phyloP scores from a whole-genome alignment of 176 grass and related monocot genomes.

The Carex cristatella region DNA sequence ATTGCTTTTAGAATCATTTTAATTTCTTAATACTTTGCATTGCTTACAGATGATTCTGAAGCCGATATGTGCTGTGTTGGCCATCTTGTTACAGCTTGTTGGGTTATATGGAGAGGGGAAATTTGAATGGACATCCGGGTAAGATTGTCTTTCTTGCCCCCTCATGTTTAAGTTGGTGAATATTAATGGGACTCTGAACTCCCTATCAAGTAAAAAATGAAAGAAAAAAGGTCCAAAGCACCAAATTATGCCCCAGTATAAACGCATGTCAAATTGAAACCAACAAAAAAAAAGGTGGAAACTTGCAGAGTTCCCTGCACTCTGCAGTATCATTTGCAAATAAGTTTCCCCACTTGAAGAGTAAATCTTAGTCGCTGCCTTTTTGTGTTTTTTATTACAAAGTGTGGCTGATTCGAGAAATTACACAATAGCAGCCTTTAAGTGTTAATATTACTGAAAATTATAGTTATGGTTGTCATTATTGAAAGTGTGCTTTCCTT shows the following conservation, averaged over 20 bases:
- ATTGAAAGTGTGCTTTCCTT: neutral
- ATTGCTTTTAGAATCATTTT: neutral
- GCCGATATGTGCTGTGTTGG: conserved; percentile 82
- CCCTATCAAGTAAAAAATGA: neutral
- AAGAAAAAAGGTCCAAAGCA: neutral
- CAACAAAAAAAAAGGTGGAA: neutral
- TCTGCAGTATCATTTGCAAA: neutral
- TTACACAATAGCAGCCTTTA: neutral
- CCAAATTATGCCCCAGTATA: neutral
- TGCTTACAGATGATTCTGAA: conserved; percentile 91
- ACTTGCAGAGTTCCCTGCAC: neutral
- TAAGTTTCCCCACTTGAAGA: neutral
- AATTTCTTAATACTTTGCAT: conserved; percentile 1
- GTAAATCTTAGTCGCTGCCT: neutral
- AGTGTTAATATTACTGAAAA: neutral
- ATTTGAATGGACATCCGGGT: conserved; percentile 97
- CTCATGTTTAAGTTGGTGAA: neutral
- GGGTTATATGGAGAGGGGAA: conserved; percentile 94
- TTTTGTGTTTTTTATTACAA: neutral
- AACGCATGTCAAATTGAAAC: neutral
- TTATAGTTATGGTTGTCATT: neutral
- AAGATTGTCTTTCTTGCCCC: conserved; percentile 19
- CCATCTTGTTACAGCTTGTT: conserved; percentile 76
- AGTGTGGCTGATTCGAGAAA: neutral
- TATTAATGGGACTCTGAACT: neutral